Conservation (phyloP, 2,329 filamentous ascomycete genomes). For the Blumeriella jaapii region DNA sequence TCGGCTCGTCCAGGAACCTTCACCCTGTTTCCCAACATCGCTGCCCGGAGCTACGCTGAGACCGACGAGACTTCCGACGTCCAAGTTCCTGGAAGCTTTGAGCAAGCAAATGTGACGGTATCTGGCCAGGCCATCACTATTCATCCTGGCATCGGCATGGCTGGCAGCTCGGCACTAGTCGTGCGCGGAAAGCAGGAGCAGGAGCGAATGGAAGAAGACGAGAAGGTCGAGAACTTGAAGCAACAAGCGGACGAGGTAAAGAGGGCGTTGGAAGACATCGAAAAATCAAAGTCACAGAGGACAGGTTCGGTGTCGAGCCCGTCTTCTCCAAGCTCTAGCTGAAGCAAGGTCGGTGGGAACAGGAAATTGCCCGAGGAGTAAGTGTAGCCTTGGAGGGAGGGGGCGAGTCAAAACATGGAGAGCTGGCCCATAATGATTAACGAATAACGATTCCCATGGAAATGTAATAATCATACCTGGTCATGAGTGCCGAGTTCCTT, state of each 20-base stretch:
- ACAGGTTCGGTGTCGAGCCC: not conserved
- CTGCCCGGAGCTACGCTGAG: not conserved
- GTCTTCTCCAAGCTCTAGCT: not conserved
- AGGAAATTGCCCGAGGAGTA: conserved; percentile 1
- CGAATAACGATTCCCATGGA: too few species aligned
- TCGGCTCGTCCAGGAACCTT: not conserved
- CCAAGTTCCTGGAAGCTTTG: conserved; percentile 1
- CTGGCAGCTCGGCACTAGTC: not conserved
- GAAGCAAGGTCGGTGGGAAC: not conserved
- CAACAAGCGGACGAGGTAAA: not conserved
- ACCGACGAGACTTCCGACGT: not conserved
- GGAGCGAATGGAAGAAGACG: not conserved
- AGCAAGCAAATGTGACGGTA: not conserved
- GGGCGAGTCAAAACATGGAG: not conserved
- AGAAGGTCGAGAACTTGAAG: not conserved
- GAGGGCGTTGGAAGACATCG: not conserved
- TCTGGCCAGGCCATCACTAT: not conserved
- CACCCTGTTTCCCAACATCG: conserved; percentile 1
- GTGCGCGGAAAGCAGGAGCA: not conserved
- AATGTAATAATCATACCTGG: too few species aligned
- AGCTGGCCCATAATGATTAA: not conserved
- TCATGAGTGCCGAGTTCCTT: too few species aligned
- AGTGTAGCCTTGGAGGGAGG: not conserved
- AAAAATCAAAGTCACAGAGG: conserved; percentile 1
- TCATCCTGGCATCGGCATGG: not conserved